phyloP scores from a whole-genome alignment of 164 flowering plant genomes.

The Santalum album region DNA sequence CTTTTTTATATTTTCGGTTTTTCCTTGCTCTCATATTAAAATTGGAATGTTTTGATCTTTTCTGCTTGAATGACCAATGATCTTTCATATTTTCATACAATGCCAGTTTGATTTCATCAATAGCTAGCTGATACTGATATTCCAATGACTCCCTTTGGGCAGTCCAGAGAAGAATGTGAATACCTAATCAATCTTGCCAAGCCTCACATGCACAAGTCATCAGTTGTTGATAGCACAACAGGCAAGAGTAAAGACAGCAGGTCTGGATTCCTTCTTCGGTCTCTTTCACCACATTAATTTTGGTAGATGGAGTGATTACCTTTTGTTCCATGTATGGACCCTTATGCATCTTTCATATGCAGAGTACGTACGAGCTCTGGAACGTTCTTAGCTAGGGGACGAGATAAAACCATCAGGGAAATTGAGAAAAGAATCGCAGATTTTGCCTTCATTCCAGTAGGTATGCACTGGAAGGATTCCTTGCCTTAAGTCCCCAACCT shows the following conservation, averaged over 20 bases:
- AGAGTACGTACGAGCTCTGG: conserved; percentile 53
- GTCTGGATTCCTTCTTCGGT: conserved; percentile 20
- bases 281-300: neutral
- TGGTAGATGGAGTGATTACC: neutral
- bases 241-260: conserved; percentile 92
- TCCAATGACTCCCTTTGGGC: conserved; percentile 12
- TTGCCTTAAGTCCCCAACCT: too few relatives aligned
- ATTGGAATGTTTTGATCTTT: neutral
- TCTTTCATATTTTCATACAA: too few relatives aligned
- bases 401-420: conserved; percentile 50
- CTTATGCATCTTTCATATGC: neutral
- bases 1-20: neutral
- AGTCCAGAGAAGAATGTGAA: conserved; percentile 87
- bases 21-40: neutral
- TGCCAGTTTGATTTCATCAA: neutral
- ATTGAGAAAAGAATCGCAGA: conserved; percentile 75
- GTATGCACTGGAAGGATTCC: conserved; percentile 22
- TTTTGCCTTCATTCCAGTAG: conserved; percentile 73
- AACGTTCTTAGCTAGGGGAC: conserved; percentile 39
- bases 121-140: neutral
- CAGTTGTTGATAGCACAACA: conserved; percentile 77
- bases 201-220: conserved; percentile 80
- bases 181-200: conserved; percentile 70
- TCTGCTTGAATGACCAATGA: neutral
- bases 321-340: conserved; percentile 2